Evolutionary conservation across 2,329 filamentous ascomycete species (phyloP).

Genomic region (Aspergillus nomiae): DNA sequence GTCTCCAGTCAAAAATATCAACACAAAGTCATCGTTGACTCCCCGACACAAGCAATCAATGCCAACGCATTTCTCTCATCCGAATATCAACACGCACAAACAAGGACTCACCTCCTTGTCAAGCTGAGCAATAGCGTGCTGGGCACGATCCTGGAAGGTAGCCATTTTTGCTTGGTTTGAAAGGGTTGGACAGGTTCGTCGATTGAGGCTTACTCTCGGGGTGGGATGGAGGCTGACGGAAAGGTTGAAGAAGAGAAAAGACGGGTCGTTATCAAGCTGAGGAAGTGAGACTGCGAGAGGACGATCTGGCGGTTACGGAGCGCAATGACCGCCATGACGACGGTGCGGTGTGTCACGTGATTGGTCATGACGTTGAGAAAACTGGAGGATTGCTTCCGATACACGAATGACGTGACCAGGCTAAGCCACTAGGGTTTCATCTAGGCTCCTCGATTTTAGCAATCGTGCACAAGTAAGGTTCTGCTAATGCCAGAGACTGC

Average conservation of each 20-base stretch:
- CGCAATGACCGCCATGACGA: slow-evolving; percentile 1
- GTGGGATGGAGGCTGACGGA: not conserved
- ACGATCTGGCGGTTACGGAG: slow-evolving; percentile 21
- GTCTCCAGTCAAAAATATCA: not conserved
- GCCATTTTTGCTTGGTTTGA: slow-evolving; percentile 32
- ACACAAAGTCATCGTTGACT: not conserved
- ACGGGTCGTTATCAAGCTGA: slow-evolving; percentile 15
- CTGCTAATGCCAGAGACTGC: not conserved
- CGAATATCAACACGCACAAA: slow-evolving; percentile 23
- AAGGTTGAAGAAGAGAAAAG: slow-evolving; percentile 3
- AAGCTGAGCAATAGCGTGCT: slow-evolving; percentile 66
- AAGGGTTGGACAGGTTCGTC: not conserved
- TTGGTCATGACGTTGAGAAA: slow-evolving; percentile 20
- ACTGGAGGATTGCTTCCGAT: not conserved
- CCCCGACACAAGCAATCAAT: not conserved
- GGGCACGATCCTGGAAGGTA: slow-evolving; percentile 63
- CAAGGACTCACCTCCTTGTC: slow-evolving; percentile 64
- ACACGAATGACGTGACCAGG: not conserved
- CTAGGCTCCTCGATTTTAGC: not conserved
- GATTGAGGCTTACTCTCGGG: slow-evolving; percentile 5
- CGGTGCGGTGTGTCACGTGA: slow-evolving; percentile 24
- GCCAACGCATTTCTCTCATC: not conserved
- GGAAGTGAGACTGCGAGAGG: slow-evolving; percentile 12
- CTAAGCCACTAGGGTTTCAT: not conserved
- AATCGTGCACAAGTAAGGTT: not conserved